A percentile compares a stretch with the other conserved stretches of the same genome.
These are phyloP conservation scores for Tolypocladium guangdongense DNA, from an alignment of 2,329 filamentous ascomycete species.

Conservation along the genomic window DNA sequence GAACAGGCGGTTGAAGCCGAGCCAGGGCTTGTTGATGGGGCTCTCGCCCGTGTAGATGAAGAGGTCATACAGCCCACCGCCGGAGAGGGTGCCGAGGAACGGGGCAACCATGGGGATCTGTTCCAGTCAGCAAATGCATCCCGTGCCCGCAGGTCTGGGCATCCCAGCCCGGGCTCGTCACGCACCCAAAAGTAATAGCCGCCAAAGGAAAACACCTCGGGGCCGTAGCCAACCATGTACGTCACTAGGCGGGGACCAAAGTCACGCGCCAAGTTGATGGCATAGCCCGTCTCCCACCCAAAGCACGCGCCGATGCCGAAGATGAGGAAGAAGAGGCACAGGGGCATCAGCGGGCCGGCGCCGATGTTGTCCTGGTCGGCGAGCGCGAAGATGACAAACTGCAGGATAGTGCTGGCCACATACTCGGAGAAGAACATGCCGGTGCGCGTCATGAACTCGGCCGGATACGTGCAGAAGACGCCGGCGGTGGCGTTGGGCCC, in stretches of 20 bases:
- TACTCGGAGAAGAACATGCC: conserved; percentile 65
- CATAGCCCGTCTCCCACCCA: conserved; percentile 68
- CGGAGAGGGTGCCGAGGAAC: conserved; percentile 52
- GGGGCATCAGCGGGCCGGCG: conserved; percentile 42
- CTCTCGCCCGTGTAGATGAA: conserved; percentile 61
- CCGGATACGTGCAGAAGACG: conserved; percentile 65
- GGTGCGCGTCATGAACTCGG: conserved; percentile 52
- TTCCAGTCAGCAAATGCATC: neutral
- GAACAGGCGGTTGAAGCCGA: conserved; percentile 47
- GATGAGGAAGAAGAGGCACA: conserved; percentile 60
- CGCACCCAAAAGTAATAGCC: conserved; percentile 63
- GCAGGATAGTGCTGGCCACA: conserved; percentile 53
- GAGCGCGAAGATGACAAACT: conserved; percentile 62
- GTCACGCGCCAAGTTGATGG: conserved; percentile 63
- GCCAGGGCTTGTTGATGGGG: conserved; percentile 55
- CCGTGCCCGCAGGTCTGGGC: neutral
- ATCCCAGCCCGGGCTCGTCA: neutral
- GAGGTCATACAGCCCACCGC: conserved; percentile 55
- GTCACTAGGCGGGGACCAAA: conserved; percentile 58
- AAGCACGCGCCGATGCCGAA: conserved; percentile 65
- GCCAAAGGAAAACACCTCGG: conserved; percentile 55
- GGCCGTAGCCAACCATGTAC: conserved; percentile 57
- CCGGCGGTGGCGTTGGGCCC: conserved; percentile 51
- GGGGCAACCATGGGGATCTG: conserved; percentile 64
- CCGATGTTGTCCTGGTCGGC: conserved; percentile 47